Evolutionary conservation across 2,329 filamentous ascomycete genomes (phyloP).

Genomic region (Triangularia verruculosa): DNA sequence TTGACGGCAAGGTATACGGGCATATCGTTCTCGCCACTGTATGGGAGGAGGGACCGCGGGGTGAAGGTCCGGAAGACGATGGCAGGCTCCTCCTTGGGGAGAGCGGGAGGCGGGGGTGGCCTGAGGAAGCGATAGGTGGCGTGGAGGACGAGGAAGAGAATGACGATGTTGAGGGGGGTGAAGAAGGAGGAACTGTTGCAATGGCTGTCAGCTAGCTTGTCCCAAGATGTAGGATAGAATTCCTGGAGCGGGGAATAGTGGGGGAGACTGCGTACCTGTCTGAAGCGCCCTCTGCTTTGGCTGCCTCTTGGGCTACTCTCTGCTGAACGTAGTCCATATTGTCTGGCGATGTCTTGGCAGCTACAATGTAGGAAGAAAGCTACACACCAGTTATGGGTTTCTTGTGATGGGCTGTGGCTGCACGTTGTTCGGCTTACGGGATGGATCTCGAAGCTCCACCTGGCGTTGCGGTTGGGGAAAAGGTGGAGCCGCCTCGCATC

Average conservation of each 20-base stretch:
- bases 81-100: constrained; percentile 54
- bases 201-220: constrained; percentile 13
- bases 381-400: too few species aligned
- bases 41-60: constrained; percentile 76
- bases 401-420: background rate
- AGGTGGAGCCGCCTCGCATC: background rate
- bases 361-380: background rate
- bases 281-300: constrained; percentile 35
- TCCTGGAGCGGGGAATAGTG: background rate
- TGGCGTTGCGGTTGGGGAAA: background rate
- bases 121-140: constrained; percentile 55
- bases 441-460: background rate
- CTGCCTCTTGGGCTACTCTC: constrained; percentile 53
- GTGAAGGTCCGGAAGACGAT: constrained; percentile 68
- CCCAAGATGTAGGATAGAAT: background rate
- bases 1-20: constrained; percentile 91
- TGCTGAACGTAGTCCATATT: constrained; percentile 58
- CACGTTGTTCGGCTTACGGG: constrained; percentile 6
- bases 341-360: background rate
- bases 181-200: constrained; percentile 40
- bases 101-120: constrained; percentile 43
- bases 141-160: constrained; percentile 55
- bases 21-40: constrained; percentile 69
- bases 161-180: constrained; percentile 62
- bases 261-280: constrained; percentile 32